Conservation (phyloP, 208 protist genomes). For the Leishmania braziliensis region DNA sequence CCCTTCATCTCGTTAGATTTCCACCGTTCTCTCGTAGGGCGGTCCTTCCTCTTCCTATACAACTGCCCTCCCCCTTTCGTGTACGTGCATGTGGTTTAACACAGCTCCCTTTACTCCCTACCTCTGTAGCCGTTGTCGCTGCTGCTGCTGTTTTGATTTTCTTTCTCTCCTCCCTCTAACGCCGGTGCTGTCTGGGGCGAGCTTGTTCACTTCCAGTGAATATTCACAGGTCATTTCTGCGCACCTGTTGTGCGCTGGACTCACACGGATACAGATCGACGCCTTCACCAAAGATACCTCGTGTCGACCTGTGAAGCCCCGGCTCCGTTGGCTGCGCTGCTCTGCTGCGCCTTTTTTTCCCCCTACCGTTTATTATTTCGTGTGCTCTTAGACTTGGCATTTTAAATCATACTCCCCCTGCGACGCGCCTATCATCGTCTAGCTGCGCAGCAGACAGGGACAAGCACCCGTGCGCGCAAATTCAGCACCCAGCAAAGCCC, state of each 20-base stretch:
- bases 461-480: not conserved
- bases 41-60: not conserved
- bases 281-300: not conserved
- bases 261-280: not conserved
- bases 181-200: not conserved
- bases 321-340: not conserved
- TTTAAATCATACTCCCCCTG: not conserved
- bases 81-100: not conserved
- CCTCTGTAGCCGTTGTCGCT: constrained; percentile 4
- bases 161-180: not conserved
- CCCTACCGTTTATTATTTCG: not conserved
- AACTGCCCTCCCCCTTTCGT: not conserved
- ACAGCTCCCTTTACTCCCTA: not conserved
- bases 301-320: not conserved
- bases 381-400: not conserved
- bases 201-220: not conserved
- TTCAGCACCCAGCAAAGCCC: not conserved
- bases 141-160: not conserved
- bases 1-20: not conserved
- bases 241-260: not conserved
- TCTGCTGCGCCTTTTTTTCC: too few species aligned
- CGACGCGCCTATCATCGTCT: not conserved
- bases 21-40: not conserved
- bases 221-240: not conserved
- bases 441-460: not conserved